Evolutionary conservation across 257 asterid species (phyloP).

Genomic region (Buddleja alternifolia): DNA sequence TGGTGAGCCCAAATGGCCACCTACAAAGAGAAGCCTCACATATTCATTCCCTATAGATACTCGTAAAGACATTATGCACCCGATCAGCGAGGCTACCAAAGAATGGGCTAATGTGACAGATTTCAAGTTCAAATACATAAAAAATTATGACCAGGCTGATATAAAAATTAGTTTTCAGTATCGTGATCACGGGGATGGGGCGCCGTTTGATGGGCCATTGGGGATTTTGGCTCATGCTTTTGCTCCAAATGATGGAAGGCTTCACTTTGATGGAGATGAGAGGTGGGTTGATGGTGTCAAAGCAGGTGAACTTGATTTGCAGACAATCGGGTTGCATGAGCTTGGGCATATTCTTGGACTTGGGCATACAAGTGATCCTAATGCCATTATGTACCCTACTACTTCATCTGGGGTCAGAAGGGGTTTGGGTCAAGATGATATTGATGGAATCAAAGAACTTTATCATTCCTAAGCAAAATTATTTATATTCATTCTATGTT

Average conservation of each 20-base stretch:
- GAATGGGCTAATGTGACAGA: constrained; percentile 21
- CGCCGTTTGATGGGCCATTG: constrained; percentile 32
- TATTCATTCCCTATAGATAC: constrained; percentile 5
- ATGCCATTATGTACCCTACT: too few relatives aligned
- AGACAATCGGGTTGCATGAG: constrained; percentile 43
- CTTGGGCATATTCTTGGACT: too few relatives aligned
- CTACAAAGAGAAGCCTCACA: constrained; percentile 7
- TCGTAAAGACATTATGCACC: neutral
- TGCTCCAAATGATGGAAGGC: constrained; percentile 32
- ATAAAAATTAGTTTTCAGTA: constrained; percentile 35
- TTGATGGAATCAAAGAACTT: too few relatives aligned
- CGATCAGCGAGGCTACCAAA: neutral
- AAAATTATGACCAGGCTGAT: constrained; percentile 20
- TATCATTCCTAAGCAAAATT: too few relatives aligned
- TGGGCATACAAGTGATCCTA: too few relatives aligned
- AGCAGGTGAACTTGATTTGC: constrained; percentile 27
- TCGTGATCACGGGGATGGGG: constrained; percentile 36
- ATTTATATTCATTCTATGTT: too few relatives aligned
- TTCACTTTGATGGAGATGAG: constrained; percentile 43
- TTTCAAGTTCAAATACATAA: constrained; percentile 12
- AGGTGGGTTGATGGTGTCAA: constrained; percentile 28
- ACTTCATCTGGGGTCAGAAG: too few relatives aligned
- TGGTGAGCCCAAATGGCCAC: constrained; percentile 32
- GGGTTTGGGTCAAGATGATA: too few relatives aligned
- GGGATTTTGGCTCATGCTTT: constrained; percentile 35